Conservation (phyloP, 495 filamentous ascomycete species). For the Podospora australis region DNA sequence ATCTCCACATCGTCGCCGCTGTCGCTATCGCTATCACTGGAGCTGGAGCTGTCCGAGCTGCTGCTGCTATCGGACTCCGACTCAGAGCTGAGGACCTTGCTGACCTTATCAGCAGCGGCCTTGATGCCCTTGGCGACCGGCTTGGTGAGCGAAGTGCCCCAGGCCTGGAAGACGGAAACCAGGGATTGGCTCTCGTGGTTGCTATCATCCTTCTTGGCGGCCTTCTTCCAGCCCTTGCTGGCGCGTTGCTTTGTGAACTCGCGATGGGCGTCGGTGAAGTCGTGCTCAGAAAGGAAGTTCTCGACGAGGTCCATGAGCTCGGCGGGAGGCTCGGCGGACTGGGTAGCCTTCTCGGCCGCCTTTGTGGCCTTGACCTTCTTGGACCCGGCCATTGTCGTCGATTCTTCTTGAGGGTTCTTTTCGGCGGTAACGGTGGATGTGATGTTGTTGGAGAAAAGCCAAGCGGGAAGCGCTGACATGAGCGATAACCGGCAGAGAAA, state of each 20-base stretch:
- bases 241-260: conserved; percentile 54
- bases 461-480: conserved; percentile 34
- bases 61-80: conserved; percentile 3
- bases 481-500: not conserved
- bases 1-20: conserved; percentile 57
- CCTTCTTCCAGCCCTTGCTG: conserved; percentile 37
- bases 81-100: conserved; percentile 32
- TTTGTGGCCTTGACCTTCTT: conserved; percentile 28
- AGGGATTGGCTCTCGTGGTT: conserved; percentile 34
- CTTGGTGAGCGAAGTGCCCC: conserved; percentile 35
- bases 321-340: conserved; percentile 37
- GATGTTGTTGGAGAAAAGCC: conserved; percentile 43
- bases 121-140: conserved; percentile 27
- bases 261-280: conserved; percentile 52
- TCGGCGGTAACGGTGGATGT: conserved; percentile 4
- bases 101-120: conserved; percentile 20
- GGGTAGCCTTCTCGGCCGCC: conserved; percentile 14
- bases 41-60: conserved; percentile 70
- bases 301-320: conserved; percentile 61
- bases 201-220: conserved; percentile 15
- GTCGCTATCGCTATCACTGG: conserved; percentile 74
- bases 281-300: conserved; percentile 58
- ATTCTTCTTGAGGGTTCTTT: not conserved
- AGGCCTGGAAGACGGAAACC: conserved; percentile 39
- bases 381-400: conserved; percentile 8